Conservation (phyloP, 352 stramenopile genomes). For the Detonula confervacea region DNA sequence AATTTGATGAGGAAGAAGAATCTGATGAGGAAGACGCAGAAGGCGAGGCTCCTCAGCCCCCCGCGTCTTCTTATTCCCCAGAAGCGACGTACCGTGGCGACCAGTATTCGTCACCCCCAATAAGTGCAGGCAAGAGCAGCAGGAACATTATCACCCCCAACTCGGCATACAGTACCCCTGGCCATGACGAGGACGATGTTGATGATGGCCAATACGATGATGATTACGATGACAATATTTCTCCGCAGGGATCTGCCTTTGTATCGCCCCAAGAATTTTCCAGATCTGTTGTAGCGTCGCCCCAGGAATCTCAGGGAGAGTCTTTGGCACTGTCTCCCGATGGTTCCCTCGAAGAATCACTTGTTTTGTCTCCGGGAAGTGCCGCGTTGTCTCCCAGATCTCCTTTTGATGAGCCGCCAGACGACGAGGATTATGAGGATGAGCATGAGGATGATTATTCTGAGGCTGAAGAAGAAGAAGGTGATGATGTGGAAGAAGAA, state of each 20-base stretch:
- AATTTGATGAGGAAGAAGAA: neutral
- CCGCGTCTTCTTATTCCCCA: neutral
- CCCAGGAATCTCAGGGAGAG: neutral
- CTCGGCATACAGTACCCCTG: neutral
- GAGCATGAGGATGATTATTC: neutral
- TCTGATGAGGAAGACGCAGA: neutral
- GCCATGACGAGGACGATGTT: neutral
- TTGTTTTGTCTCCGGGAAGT: neutral
- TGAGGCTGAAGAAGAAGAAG: neutral
- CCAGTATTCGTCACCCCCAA: neutral
- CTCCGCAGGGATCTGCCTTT: neutral
- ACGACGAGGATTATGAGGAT: neutral
- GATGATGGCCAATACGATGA: neutral
- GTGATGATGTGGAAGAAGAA: neutral
- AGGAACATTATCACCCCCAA: constrained; percentile 1
- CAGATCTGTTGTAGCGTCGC: too few species aligned
- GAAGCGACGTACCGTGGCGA: neutral
- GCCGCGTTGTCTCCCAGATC: neutral
- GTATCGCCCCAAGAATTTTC: too few species aligned
- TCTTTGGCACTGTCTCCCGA: neutral
- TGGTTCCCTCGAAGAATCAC: neutral
- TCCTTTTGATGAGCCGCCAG: neutral
- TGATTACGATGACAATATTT: neutral
- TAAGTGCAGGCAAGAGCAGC: neutral
- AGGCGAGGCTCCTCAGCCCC: neutral